Evolutionary conservation across 768 basidiomycete species (phyloP).

Genomic region (Suillus variegatus): DNA sequence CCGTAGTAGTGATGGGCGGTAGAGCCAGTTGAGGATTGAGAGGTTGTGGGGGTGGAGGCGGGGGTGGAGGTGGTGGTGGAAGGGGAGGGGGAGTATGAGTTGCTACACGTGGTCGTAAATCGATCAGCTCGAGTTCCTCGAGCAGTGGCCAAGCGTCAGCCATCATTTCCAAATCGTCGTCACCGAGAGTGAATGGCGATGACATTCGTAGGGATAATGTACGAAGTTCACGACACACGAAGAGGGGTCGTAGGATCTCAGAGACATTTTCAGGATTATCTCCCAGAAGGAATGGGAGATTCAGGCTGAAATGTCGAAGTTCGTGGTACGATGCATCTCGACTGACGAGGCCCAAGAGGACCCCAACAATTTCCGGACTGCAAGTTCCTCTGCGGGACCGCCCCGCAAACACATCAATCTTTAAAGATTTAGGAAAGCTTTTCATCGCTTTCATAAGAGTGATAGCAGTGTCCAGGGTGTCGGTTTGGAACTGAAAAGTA

Average conservation of each 20-base stretch:
- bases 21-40: too few relatives aligned
- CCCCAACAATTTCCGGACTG: neutral
- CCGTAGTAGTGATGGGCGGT: neutral
- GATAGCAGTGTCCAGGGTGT: conserved; percentile 2
- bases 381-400: neutral
- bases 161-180: neutral
- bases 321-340: neutral
- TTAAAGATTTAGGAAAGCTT: neutral
- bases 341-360: neutral
- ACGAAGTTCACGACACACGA: neutral
- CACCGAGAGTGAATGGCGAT: conserved; percentile 1
- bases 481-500: neutral
- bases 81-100: neutral
- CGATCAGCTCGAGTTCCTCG: conserved; percentile 3
- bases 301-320: conserved; percentile 3
- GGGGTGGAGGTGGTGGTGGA: neutral
- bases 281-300: neutral
- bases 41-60: neutral
- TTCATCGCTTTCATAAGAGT: neutral
- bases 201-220: conserved; percentile 3
- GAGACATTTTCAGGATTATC: neutral
- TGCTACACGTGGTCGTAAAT: neutral
- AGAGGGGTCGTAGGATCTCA: neutral
- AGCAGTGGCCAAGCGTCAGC: neutral
- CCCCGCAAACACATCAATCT: neutral